Evolutionary conservation across 345 rosid genomes (phyloP).

Genomic region (Populus pruinosa): DNA sequence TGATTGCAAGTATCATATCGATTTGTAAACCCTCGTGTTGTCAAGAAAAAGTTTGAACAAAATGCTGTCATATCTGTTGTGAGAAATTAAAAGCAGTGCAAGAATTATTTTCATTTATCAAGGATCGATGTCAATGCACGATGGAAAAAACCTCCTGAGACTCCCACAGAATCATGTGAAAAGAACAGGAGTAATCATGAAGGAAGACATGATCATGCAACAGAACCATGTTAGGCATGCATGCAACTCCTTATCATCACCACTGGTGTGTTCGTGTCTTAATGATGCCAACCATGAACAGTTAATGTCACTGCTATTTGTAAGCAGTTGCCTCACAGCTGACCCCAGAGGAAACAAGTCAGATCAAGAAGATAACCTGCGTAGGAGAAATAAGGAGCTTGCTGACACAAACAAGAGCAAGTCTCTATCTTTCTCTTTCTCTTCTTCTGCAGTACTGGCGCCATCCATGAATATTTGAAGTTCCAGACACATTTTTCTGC

Average conservation of each 20-base stretch:
- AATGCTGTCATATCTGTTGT: not conserved
- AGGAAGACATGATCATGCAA: too few species aligned
- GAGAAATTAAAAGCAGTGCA: not conserved
- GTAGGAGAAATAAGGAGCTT: not conserved
- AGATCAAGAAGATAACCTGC: not conserved
- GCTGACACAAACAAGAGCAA: not conserved
- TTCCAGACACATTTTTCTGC: not conserved
- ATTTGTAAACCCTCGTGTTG: not conserved
- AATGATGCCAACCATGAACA: not conserved
- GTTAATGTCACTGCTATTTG: not conserved
- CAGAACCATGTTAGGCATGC: too few species aligned
- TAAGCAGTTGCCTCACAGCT: not conserved
- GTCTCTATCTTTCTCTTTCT: not conserved
- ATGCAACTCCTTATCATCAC: too few species aligned
- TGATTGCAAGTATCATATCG: not conserved
- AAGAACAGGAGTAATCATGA: too few species aligned
- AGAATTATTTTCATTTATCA: too few species aligned
- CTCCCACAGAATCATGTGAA: not conserved
- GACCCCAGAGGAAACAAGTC: not conserved
- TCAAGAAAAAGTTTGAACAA: not conserved
- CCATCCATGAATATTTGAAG: not conserved
- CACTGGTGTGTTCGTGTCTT: too few species aligned
- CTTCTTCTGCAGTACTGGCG: not conserved
- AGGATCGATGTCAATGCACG: not conserved
- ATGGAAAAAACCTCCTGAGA: not conserved